phyloP scores from a whole-genome alignment of 2,329 filamentous ascomycete species.

The Stromatinia cepivora region DNA sequence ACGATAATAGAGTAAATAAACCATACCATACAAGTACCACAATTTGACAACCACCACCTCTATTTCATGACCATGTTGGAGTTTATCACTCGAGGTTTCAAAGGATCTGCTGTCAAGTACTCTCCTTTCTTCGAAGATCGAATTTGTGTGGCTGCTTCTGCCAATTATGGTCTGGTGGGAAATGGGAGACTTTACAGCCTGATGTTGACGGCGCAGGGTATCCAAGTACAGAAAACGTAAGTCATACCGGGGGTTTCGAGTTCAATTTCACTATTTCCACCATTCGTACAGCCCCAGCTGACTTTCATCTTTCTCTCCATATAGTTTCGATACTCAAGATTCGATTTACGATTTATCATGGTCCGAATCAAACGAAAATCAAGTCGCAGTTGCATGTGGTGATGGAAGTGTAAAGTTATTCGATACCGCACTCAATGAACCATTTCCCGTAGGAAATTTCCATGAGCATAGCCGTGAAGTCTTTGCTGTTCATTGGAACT shows the following conservation, averaged over 20 bases:
- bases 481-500: conserved; percentile 90
- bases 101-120: conserved; percentile 97
- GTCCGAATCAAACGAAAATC: conserved; percentile 96
- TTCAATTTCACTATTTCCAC: neutral
- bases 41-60: neutral
- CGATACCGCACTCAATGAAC: conserved; percentile 71
- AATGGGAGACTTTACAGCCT: conserved; percentile 89
- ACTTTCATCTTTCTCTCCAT: neutral
- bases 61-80: conserved; percentile 66
- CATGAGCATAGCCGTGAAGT: conserved; percentile 92
- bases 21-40: neutral
- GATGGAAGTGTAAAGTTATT: conserved; percentile 96
- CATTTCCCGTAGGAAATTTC: conserved; percentile 88
- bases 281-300: neutral
- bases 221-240: conserved; percentile 80
- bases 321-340: conserved; percentile 95
- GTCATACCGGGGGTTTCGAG: conserved; percentile 26
- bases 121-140: conserved; percentile 97
- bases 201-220: conserved; percentile 77
- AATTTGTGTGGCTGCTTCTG: conserved; percentile 83
- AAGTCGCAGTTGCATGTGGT: conserved; percentile 83
- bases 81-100: conserved; percentile 89
- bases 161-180: conserved; percentile 95
- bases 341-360: conserved; percentile 92
- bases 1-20: neutral